phyloP scores from a whole-genome alignment of 345 rosid genomes.

The Zanthoxylum bungeanum region DNA sequence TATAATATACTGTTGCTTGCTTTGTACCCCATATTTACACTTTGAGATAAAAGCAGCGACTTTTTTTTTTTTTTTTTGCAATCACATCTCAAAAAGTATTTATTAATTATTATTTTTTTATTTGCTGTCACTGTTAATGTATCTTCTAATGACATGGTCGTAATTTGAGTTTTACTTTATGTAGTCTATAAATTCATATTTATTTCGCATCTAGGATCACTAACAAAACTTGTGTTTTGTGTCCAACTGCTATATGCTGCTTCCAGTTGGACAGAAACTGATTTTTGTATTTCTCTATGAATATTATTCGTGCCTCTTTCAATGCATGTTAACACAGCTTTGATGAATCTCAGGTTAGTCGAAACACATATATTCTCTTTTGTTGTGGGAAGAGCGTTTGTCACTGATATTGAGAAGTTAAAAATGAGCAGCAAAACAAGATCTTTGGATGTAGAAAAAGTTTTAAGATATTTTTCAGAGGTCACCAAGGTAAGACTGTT shows the following conservation, averaged over 20 bases:
- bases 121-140: not conserved
- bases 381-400: slow-evolving; percentile 99
- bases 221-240: not conserved
- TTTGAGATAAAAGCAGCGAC: not conserved
- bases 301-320: not conserved
- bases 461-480: slow-evolving; percentile 79
- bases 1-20: not conserved
- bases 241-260: not conserved
- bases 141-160: not conserved
- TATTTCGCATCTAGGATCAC: not conserved
- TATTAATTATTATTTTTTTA: too few relatives aligned
- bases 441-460: slow-evolving; percentile 67
- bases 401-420: slow-evolving; percentile 94
- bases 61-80: not conserved
- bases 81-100: not conserved
- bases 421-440: slow-evolving; percentile 92
- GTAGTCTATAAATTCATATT: not conserved
- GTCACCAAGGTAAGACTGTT: slow-evolving; percentile 61
- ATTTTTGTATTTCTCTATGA: not conserved
- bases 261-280: not conserved
- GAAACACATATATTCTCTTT: slow-evolving; percentile 98
- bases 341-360: slow-evolving; percentile 78
- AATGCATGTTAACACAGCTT: slow-evolving; percentile 14
- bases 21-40: not conserved
- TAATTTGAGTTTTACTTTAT: not conserved